phyloP scores from a whole-genome alignment of 2,329 filamentous ascomycete species.

The Scytalidium sp. region DNA sequence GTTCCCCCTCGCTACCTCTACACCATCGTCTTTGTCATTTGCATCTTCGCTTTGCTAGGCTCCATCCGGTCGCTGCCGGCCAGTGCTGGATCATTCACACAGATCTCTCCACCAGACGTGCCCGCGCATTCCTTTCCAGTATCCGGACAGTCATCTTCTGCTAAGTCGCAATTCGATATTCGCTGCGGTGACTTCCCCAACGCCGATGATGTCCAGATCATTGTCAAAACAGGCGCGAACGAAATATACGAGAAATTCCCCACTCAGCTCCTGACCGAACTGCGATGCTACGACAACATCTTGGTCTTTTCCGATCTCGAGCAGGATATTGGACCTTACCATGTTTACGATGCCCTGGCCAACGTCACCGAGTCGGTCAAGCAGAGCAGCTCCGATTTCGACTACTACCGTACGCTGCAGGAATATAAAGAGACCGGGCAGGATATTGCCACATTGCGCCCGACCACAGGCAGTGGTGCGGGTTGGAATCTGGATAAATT shows the following conservation, averaged over 20 bases:
- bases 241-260: conserved; percentile 50
- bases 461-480: conserved; percentile 28
- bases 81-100: background rate
- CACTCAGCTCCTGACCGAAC: conserved; percentile 50
- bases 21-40: background rate
- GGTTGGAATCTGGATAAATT: conserved; percentile 59
- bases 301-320: conserved; percentile 58
- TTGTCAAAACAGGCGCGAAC: conserved; percentile 57
- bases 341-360: conserved; percentile 45
- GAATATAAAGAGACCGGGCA: conserved; percentile 43
- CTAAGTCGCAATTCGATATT: background rate
- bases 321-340: conserved; percentile 41
- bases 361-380: conserved; percentile 40
- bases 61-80: background rate
- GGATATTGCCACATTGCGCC: conserved; percentile 38
- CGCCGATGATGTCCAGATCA: conserved; percentile 25
- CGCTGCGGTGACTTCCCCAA: background rate
- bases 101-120: background rate
- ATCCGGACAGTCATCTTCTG: background rate
- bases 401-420: conserved; percentile 37
- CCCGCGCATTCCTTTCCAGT: background rate
- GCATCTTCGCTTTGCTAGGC: background rate
- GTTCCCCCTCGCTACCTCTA: background rate
- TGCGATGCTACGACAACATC: conserved; percentile 47
- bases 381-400: conserved; percentile 46